phyloP scores from a whole-genome alignment of 2,329 filamentous ascomycete species.

The Colletotrichum orchidophilum region DNA sequence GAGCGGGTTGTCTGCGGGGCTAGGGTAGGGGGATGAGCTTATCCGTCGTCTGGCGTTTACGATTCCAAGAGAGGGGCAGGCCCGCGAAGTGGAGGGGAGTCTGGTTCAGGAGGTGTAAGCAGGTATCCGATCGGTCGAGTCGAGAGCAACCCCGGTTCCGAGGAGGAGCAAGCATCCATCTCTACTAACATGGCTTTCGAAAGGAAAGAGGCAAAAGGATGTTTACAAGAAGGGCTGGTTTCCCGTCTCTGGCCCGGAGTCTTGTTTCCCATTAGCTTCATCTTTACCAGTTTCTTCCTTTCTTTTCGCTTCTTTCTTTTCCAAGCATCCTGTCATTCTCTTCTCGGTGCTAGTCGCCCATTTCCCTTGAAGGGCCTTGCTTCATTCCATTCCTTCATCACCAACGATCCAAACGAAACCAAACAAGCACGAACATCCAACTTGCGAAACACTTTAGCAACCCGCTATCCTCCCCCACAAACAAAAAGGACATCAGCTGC shows the following conservation, averaged over 20 bases:
- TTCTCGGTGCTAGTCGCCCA: constrained; percentile 33
- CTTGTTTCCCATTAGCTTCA: constrained; percentile 22
- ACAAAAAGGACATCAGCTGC: neutral
- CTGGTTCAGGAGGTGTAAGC: constrained; percentile 14
- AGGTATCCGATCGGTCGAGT: constrained; percentile 3
- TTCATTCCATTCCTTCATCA: constrained; percentile 26
- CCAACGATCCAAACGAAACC: constrained; percentile 7
- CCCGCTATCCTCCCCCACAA: too few relatives aligned
- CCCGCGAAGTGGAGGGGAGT: constrained; percentile 7
- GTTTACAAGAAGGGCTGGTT: constrained; percentile 26
- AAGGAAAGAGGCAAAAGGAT: neutral
- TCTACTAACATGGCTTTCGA: neutral
- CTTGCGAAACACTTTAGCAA: constrained; percentile 11
- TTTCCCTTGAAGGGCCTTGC: constrained; percentile 31
- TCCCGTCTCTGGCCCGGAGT: constrained; percentile 6
- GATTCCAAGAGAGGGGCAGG: constrained; percentile 23
- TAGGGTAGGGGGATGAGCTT: constrained; percentile 30
- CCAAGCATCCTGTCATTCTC: constrained; percentile 29
- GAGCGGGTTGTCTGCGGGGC: constrained; percentile 24
- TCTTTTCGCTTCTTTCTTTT: constrained; percentile 17
- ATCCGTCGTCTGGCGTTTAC: constrained; percentile 32
- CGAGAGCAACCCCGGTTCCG: neutral
- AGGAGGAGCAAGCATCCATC: neutral
- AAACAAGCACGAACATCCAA: neutral
- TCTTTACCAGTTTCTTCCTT: constrained; percentile 19